A percentile compares a stretch with the other conserved stretches of the same genome.
Evolutionary conservation across 1,139 yeast genomes (phyloP).

Genomic region (Hanseniaspora gamundiae): DNA sequence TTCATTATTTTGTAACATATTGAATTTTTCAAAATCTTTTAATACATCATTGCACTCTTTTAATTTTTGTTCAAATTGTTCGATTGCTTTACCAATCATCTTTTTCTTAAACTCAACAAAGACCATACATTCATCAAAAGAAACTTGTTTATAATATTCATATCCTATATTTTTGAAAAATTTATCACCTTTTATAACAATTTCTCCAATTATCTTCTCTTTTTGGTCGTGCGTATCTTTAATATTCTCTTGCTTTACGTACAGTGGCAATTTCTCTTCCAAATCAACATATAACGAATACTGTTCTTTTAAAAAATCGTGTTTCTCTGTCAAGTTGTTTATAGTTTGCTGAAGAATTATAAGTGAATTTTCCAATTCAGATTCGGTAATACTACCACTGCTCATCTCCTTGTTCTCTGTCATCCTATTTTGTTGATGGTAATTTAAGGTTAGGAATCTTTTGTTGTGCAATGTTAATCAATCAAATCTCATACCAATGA

Average conservation of each 20-base stretch:
- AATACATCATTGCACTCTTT: slow-evolving; percentile 1
- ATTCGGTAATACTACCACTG: slow-evolving; percentile 14
- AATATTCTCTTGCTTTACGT: slow-evolving; percentile 1
- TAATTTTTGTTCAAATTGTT: slow-evolving; percentile 1
- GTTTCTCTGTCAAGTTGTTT: slow-evolving; percentile 19
- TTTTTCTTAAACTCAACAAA: slow-evolving; percentile 33
- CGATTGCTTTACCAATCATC: slow-evolving; percentile 34
- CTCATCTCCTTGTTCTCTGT: slow-evolving; percentile 1
- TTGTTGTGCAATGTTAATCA: not conserved
- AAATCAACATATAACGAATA: slow-evolving; percentile 22
- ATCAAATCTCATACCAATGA: no score
- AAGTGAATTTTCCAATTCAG: slow-evolving; percentile 3
- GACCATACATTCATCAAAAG: slow-evolving; percentile 31
- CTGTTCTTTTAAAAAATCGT: slow-evolving; percentile 21
- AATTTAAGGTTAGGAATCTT: no score
- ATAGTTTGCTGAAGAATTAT: slow-evolving; percentile 20
- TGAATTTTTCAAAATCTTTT: slow-evolving; percentile 25
- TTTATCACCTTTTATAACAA: slow-evolving; percentile 24
- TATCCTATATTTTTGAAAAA: slow-evolving; percentile 43
- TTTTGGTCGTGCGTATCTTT: slow-evolving; percentile 16
- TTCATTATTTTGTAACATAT: slow-evolving; percentile 19
- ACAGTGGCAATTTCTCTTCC: slow-evolving; percentile 17
- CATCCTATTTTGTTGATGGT: not conserved
- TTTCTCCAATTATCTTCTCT: slow-evolving; percentile 26
- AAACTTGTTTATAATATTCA: slow-evolving; percentile 45